Evolutionary conservation across 345 rosid genomes (phyloP).

Genomic region (Cardamine occulta): DNA sequence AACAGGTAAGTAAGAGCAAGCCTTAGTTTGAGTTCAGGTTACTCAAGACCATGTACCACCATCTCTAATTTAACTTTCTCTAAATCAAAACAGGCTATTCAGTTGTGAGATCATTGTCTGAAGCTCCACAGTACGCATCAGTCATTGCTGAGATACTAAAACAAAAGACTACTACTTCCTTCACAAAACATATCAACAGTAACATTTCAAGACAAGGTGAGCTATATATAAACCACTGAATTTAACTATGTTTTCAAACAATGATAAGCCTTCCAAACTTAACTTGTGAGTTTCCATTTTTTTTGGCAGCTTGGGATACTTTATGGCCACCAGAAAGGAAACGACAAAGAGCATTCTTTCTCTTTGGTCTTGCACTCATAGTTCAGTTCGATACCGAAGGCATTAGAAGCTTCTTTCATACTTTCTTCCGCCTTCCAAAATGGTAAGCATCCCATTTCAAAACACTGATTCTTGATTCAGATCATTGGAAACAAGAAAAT

Average conservation of each 20-base stretch:
- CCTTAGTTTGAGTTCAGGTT: conserved; percentile 15
- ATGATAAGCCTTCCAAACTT: neutral
- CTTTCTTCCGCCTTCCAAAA: conserved; percentile 84
- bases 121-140: conserved; percentile 89
- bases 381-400: conserved; percentile 81
- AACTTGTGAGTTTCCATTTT: neutral
- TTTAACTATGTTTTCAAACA: neutral
- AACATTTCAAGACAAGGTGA: conserved; percentile 90
- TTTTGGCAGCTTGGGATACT: conserved; percentile 80
- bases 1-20: conserved; percentile 57
- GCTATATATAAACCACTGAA: neutral
- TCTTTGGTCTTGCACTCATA: conserved; percentile 90
- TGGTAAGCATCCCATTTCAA: conserved; percentile 68
- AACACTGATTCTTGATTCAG: conserved; percentile 15
- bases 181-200: conserved; percentile 38
- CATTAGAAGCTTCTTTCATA: conserved; percentile 73
- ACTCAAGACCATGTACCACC: neutral
- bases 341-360: conserved; percentile 92
- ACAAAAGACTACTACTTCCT: conserved; percentile 40
- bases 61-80: conserved; percentile 20
- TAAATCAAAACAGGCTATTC: conserved; percentile 73
- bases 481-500: neutral
- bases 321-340: conserved; percentile 97
- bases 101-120: conserved; percentile 93
- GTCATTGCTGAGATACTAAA: conserved; percentile 76